Base-by-base conservation (phyloP, 2,329 filamentous ascomycete species). In the Neofusicoccum cordaticola region DNA sequence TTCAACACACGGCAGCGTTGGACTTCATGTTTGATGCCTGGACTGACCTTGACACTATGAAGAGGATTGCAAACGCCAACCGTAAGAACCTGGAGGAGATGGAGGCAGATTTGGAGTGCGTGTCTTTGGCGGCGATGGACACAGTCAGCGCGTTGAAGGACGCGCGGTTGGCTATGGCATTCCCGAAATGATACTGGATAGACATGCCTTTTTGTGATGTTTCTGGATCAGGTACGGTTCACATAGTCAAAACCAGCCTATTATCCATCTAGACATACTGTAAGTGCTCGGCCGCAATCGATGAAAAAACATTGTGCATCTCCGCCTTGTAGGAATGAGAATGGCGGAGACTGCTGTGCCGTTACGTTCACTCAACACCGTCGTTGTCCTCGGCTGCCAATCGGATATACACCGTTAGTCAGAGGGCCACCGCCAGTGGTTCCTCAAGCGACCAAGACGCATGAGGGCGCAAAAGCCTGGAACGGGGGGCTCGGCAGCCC, bases 41-140 rank as follows among this genome's bases (percentile, higher is more conserved):
- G 2, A 88, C 87, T 1, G 89, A 91, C 15, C 82, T 85, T 70
- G 91, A 91, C 64, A 85, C 80, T 65, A 85, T 83, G 7, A 37
- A 82, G 73, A 71, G 62, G 74, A 72, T 71, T 8, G 65, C 65
- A 22, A 17, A 47, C 3, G 47, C 41, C 6, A 44, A 42, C 12
- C 27, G 22, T 13, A 47, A 34, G 13, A 27, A 50, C n/a, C 27
- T 56, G 42, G 62, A 48, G 42, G 22, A 41, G 22, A 50, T 64
- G 34, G 50, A 56, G 6, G 41, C 15, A 11, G 62, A 57, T 12
- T 15, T 47, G 7, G 35, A 57, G 15, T 31, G 34, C 19, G 42
- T 48, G 11, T 5, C 42, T 27, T 15, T 44, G 39, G 47, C 60
- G 11, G 48, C 60, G 9, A 19, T 62, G 39, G 60, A 62, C n/a